Evolutionary conservation across 441 rosid genomes (phyloP), one percentile per base, ranked within the genome.

Genomic region (Francoa sonchifolia): DNA sequence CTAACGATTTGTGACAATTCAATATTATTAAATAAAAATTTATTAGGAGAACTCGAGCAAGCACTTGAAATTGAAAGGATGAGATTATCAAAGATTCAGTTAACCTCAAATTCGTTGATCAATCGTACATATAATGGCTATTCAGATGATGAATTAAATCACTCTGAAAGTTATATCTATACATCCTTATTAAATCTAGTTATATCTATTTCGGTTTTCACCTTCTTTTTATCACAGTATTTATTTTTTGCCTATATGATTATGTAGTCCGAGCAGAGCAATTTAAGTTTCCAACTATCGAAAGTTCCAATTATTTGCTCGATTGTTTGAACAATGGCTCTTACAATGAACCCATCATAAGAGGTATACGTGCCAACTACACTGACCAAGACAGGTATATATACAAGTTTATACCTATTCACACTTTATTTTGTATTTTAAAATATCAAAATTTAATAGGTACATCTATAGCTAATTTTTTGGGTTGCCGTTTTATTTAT

Each of bases 21-120:
- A 0, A 68, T 62, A 47, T 54, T 65, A 31, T 54, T 77, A 41
- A 76, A 71, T 48, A 57, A 63, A 61, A 86, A 71, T 48, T 48
- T 61, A 3, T 32, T 67, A 39, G 80, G 69, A 45, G 72, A 69
- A 49, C 68, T 55, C 16, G 82, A 67, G 11, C 75, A 54, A 19
- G 47, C 59, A 23, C 44, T 67, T 31, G 74, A 69, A 56, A 17
- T 57, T 8, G 67, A 70, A 58, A 67, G 69, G 63, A 56, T 65
- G 66, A 67, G 38, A 9, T 63, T 59, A 2, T 48, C 65, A 1
- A 62, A 59, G 57, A 55, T 68, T 47, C 74, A 47, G 26, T 43
- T 67, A 13, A 26, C 58, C 10, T 52, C 38, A 40, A 69, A 65
- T 37, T 58, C 72, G 19, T 31, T 54, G 13, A 29, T 61, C 21